Base-by-base conservation (phyloP, 345 rosid genomes). In the Citrus australasica region DNA sequence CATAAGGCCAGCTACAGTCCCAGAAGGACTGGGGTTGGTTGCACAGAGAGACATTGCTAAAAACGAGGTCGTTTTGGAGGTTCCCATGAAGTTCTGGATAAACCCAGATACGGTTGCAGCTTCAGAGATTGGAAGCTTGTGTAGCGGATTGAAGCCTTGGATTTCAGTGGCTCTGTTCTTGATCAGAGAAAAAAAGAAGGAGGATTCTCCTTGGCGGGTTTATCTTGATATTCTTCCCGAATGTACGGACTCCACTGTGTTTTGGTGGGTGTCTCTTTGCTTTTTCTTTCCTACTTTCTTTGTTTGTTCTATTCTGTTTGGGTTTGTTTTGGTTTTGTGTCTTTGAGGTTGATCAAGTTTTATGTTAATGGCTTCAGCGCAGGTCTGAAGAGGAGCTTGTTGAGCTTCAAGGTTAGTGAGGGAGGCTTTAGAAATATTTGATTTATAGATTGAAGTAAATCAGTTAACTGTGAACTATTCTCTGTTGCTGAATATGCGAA, bases 311-410 rank as follows among this genome's bases (percentile, higher is more conserved):
- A 1, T 46, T 46, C 13, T 13, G 51, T 46, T 46, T 46, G 51
- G 17, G 51, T 16, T 1, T 61, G 24, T 16, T 53, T 17, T 53
- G 6, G 64, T 32, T 69, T 80, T 62, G 35, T 76, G 73, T 71
- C 68, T 79, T 75, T 77, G 84, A 78, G 83, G 69, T 79, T 88
- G 85, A 82, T 82, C 69, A 83, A 81, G 74, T 81, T 76, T 80
- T 60, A 69, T 64, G 79, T 74, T 77, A 64, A 79, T 88, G 88
- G 87, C 82, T 90, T 86, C 97, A 93, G 99, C 82, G 87, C 99
- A 95, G 99, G 97, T 93, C 98, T 82, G 97, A 93, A 84, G 94
- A 92, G 80, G 99, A 95, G 90, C 92, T 93, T 75, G 90, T 86
- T 72, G 92, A 95, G 87, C 88, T 95, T 79, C 91, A 91, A 92